Conservation (phyloP, 768 basidiomycete genomes). For the Kwoniella sp. region DNA sequence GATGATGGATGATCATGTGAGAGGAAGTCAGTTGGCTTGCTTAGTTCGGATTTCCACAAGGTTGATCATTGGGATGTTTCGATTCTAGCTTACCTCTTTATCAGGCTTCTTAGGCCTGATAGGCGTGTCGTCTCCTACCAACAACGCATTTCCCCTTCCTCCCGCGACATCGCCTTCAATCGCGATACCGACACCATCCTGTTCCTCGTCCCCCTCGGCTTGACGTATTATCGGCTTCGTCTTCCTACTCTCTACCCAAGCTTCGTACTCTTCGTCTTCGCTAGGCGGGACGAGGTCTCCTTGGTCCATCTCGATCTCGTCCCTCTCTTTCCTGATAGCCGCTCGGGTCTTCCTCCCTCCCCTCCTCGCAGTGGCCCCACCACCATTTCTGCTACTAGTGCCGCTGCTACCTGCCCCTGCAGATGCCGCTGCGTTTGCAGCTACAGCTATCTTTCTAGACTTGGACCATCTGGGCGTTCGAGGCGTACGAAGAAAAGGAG, state of each 20-base stretch:
- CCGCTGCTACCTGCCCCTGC: not conserved
- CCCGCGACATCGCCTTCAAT: not conserved
- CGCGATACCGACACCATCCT: not conserved
- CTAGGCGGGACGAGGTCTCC: slow-evolving; percentile 41
- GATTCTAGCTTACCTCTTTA: slow-evolving; percentile 1
- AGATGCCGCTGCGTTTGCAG: not conserved
- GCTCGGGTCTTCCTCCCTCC: slow-evolving; percentile 13
- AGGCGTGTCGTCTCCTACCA: not conserved
- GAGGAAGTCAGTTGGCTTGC: not conserved
- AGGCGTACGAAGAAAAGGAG: not conserved
- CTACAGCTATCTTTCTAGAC: not conserved
- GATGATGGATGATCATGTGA: too few relatives aligned
- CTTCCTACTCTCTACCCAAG: slow-evolving; percentile 21
- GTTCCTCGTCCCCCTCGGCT: not conserved
- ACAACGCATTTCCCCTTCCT: slow-evolving; percentile 6
- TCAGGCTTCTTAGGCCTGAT: slow-evolving; percentile 19
- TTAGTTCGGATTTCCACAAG: too few relatives aligned
- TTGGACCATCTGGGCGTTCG: too few relatives aligned
- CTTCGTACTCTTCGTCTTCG: slow-evolving; percentile 42
- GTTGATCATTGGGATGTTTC: too few relatives aligned
- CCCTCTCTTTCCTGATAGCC: slow-evolving; percentile 13
- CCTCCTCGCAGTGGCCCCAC: not conserved
- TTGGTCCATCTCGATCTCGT: slow-evolving; percentile 7
- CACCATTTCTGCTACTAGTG: too few relatives aligned
- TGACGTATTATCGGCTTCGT: not conserved